These are phyloP conservation scores for Glycine latifolia DNA, from an alignment of 306 rosid genomes.

Conservation along the genomic window DNA sequence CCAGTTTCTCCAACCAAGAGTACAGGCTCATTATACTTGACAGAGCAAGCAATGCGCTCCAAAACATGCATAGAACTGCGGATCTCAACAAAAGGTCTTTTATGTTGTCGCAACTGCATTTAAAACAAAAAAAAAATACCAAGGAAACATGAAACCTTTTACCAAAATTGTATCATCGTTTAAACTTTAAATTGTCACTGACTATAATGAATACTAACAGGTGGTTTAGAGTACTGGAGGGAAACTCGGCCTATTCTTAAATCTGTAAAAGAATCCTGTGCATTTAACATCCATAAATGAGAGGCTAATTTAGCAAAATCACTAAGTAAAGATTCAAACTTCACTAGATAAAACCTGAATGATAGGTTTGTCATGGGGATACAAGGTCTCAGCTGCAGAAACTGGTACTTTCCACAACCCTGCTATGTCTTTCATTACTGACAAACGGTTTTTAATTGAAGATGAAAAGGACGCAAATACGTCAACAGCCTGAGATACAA, in stretches of 20 bases:
- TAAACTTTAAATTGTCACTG: not conserved
- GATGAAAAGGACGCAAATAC: slow-evolving; percentile 83
- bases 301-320: slow-evolving; percentile 41
- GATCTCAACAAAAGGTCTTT: slow-evolving; percentile 75
- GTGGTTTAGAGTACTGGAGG: slow-evolving; percentile 54
- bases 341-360: slow-evolving; percentile 66
- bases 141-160: slow-evolving; percentile 22
- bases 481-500: slow-evolving; percentile 80
- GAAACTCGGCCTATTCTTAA: slow-evolving; percentile 80
- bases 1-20: slow-evolving; percentile 99
- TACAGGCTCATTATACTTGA: slow-evolving; percentile 86
- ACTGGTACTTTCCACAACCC: slow-evolving; percentile 69
- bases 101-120: slow-evolving; percentile 56
- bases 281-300: slow-evolving; percentile 48
- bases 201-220: slow-evolving; percentile 62
- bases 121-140: slow-evolving; percentile 35
- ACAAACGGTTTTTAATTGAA: slow-evolving; percentile 65
- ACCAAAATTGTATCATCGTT: not conserved
- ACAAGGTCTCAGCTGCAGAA: slow-evolving; percentile 65
- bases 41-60: slow-evolving; percentile 86
- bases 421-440: slow-evolving; percentile 75
- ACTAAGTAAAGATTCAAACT: slow-evolving; percentile 12
- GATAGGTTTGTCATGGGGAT: slow-evolving; percentile 74
- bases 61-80: slow-evolving; percentile 77
- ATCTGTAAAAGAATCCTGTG: slow-evolving; percentile 65